Base-by-base conservation (phyloP, 768 basidiomycete species). In the Xerocomellus intermedius region DNA sequence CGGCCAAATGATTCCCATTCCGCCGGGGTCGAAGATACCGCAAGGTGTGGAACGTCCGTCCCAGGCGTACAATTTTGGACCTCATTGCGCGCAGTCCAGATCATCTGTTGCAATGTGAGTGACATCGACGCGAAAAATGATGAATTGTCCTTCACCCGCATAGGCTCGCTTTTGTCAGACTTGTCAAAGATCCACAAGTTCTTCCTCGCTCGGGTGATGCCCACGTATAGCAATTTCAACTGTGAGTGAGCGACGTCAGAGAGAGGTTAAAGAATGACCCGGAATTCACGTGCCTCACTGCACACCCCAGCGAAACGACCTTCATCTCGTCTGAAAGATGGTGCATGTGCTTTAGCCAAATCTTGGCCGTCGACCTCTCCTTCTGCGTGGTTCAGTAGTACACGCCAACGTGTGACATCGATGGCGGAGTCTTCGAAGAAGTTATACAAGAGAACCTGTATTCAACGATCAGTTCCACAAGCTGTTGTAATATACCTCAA, bases 221-320 rank as follows among this genome's bases (percentile, higher is more conserved):
- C 87, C 3, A 89, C 87, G 52, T 89, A 89, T 0, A 89, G 68
- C 42, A 75, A 78, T 60, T 89, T 89, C 21, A 89, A 72, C 86
- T 87, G 26, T 26, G 1, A 38, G 17, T 10, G 10, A 10, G 9
- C 7, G 10, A 22, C 3, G 19, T 69, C 35, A 54, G 28, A 30
- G 12, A 42, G 47, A 41, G 6, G n/a, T 4, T 36, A 21, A 17
- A 28, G 30, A 17, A 60, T 12, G 5, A 16, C 5, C 21, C 7
- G 16, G 24, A n/a, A 14, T 41, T 44, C 9, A 52, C 70, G 8
- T 59, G 84, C 85, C 70, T 88, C 86, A 2, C 73, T 74, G 60
- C 85, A 87, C 3, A 88, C 68, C 4, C 77, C 77, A 17, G 78
- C 78, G 57, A 84, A 84, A 14, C 78, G 75, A 24, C 65, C 62